Evolutionary conservation across 2,329 filamentous ascomycete species (phyloP), one percentile per base, ranked within the genome.

Genomic region (Monilinia vaccinii-corymbosi): DNA sequence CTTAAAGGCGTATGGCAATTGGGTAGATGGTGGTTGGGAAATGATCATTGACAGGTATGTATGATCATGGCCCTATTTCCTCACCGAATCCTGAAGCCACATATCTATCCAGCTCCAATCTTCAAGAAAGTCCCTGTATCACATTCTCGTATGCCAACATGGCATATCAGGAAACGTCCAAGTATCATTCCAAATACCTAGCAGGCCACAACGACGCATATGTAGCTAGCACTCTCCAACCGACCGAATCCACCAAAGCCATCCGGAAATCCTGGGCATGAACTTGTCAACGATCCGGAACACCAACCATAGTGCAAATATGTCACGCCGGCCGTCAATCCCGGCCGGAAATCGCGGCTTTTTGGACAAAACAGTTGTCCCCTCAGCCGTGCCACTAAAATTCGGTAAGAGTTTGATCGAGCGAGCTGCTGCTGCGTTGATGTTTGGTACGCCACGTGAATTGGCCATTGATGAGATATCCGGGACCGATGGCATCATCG

Each of bases 391-490:
- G 0, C 71, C 74, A 0, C 52, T 81, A 16, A 64, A 73, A 2
- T 66, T 81, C 9, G 78, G 78, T 0, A 40, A 69, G 0, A 72
- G 75, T 0, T 16, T 75, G 3, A 3, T 79, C 2, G 70, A 75
- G 0, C 65, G 63, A 14, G 42, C 49, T 13, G 48, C 45, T 13
- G 69, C 68, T 3, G 56, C 58, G 0, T n/a, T 81, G 0, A 45
- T 77, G 0, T 80, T 81, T 57, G 79, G 81, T 2, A 79, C 76
- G 1, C 84, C 84, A 0, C 76, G 78, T 48, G 84, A 78, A 56
- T 82, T 87, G 80, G 79, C 75, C 0, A 32, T 70, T 0, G 68
- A 70, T 0, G 83, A 87, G 44, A 83, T 87, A 47, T 82, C 0
- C 75, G 84, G 56, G 21, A 38, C 38, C 6, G 25, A 18, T 10